A percentile compares a stretch with the other conserved stretches of the same genome.
These are phyloP conservation scores for Yamadazyma tumulicola DNA, from an alignment of 805 yeast species.

Conservation along the genomic window DNA sequence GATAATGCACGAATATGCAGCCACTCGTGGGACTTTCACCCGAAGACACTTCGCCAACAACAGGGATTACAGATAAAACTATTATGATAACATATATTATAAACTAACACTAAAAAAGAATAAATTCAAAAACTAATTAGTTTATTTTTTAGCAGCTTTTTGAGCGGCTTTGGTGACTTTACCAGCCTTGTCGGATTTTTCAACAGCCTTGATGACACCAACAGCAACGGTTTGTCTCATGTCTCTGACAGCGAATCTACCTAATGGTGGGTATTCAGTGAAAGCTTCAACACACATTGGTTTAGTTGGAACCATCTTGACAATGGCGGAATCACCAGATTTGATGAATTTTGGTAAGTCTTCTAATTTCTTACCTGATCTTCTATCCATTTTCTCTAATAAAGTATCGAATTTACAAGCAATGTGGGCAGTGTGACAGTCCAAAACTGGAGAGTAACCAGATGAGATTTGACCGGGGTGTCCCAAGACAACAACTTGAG, in stretches of 20 bases:
- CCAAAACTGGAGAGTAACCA: slow-evolving; percentile 89
- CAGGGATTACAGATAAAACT: neutral
- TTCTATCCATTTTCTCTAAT: slow-evolving; percentile 71
- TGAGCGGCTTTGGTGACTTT: slow-evolving; percentile 48
- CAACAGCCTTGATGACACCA: slow-evolving; percentile 88
- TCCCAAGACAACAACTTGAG: slow-evolving; percentile 84
- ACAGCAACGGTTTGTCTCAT: slow-evolving; percentile 99
- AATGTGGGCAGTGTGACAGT: slow-evolving; percentile 84
- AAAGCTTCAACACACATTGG: slow-evolving; percentile 44
- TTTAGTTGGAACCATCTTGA: slow-evolving; percentile 42
- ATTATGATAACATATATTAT: slow-evolving; percentile 7
- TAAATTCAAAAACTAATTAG: slow-evolving; percentile 13
- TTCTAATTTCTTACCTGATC: slow-evolving; percentile 42
- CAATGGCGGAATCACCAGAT: slow-evolving; percentile 27
- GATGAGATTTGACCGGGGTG: slow-evolving; percentile 90
- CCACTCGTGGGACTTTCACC: no score
- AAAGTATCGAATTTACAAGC: slow-evolving; percentile 1
- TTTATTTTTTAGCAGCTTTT: slow-evolving; percentile 46
- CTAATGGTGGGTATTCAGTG: slow-evolving; percentile 45
- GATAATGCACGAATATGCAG: no score
- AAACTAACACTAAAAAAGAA: slow-evolving; percentile 10
- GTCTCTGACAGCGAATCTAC: slow-evolving; percentile 80
- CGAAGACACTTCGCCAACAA: no score
- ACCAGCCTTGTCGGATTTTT: slow-evolving; percentile 47
- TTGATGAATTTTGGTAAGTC: slow-evolving; percentile 23